phyloP scores from a whole-genome alignment of 495 filamentous ascomycete species.

The Xylaria castorea region DNA sequence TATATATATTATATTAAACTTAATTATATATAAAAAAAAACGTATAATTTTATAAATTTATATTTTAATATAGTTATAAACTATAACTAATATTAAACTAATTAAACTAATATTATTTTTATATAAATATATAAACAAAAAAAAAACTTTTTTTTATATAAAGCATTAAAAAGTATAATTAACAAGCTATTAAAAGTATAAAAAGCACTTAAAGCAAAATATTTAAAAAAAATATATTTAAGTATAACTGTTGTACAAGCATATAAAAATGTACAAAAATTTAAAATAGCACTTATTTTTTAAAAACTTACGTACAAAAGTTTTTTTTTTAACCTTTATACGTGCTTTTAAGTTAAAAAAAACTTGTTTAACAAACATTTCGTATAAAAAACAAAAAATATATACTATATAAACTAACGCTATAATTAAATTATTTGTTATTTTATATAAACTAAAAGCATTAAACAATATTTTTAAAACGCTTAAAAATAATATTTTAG shows the following conservation, averaged over 20 bases:
- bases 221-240: not conserved
- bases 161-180: not conserved
- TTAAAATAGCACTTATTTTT: not conserved
- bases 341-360: not conserved
- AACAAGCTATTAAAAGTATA: not conserved
- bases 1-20: not conserved
- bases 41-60: not conserved
- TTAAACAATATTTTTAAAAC: not conserved
- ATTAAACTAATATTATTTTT: not conserved
- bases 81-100: not conserved
- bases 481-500: not conserved
- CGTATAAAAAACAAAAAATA: not conserved
- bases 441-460: not conserved
- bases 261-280: not conserved
- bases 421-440: not conserved
- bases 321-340: not conserved
- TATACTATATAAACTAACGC: not conserved
- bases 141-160: not conserved
- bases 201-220: not conserved
- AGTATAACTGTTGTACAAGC: not conserved
- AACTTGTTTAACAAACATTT: not conserved
- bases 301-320: constrained; percentile 1
- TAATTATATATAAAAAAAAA: not conserved
- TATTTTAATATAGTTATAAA: constrained; percentile 1
- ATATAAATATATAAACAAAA: no score